Percentiles rank a stretch among this genome's conserved stretches.
phyloP scores from a whole-genome alignment of 345 rosid genomes.

The Psidium guajava region DNA sequence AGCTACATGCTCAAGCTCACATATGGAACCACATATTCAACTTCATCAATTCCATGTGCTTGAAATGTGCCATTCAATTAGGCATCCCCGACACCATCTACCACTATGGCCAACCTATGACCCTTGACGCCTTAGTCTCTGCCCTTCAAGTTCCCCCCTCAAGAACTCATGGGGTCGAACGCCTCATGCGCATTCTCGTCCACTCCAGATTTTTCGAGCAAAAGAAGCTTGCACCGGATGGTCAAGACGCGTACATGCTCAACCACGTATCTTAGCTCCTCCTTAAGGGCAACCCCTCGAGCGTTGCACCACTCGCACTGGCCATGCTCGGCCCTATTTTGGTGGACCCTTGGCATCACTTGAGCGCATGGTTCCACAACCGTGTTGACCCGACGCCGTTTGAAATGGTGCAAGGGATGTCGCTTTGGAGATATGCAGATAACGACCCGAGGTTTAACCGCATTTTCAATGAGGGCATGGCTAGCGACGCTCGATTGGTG shows the following conservation, averaged over 20 bases:
- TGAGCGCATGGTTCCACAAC: slow-evolving; percentile 18
- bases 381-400: slow-evolving; percentile 3
- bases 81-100: slow-evolving; percentile 30
- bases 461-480: slow-evolving; percentile 14
- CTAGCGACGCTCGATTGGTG: slow-evolving; percentile 10
- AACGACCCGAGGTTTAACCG: background rate
- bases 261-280: slow-evolving; percentile 12
- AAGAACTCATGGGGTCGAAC: slow-evolving; percentile 3
- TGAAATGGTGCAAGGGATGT: background rate
- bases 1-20: slow-evolving; percentile 11
- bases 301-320: background rate
- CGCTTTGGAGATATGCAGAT: background rate
- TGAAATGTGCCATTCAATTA: slow-evolving; percentile 27
- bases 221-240: background rate
- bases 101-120: slow-evolving; percentile 23
- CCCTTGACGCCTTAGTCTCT: slow-evolving; percentile 5
- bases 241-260: slow-evolving; percentile 5
- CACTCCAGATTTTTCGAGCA: slow-evolving; percentile 18
- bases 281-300: slow-evolving; percentile 1
- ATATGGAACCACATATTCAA: slow-evolving; percentile 12
- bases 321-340: slow-evolving; percentile 6
- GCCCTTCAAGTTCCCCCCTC: slow-evolving; percentile 3
- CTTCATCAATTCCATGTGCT: slow-evolving; percentile 17
- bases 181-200: slow-evolving; percentile 21
- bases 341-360: background rate